Evolutionary conservation across 2,329 filamentous ascomycete species (phyloP), one percentile per base, ranked within the genome.

Genomic region (Apiospora rasikravindrae): DNA sequence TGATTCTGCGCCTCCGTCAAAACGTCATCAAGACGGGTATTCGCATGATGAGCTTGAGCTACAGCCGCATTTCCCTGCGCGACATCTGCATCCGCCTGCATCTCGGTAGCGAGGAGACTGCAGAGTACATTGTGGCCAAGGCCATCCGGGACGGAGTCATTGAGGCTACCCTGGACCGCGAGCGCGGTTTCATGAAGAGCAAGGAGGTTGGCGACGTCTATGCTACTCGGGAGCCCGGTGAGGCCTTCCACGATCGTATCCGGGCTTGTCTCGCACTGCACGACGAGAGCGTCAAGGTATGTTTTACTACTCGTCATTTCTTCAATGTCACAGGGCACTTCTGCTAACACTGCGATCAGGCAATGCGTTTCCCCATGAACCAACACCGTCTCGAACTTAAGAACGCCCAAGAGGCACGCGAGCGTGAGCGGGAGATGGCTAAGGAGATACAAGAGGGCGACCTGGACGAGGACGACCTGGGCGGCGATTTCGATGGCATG

Each of bases 331-430:
- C n/a, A 2, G 44, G n/a, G 26, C 42, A 70, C 26, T 37, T 71
- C 73, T 70, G 67, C 78, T 84, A 80, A 83, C 73, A 69, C 26
- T 29, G 67, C 66, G 64, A 73, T 7, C 69, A 96, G 94, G 96
- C 96, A 37, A 99, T 99, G 96, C 91, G 96, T 71, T 99, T 98
- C 85, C 96, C 96, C 2, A 98, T 98, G 96, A 98, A 99, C 86
- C 96, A 98, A 84, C 96, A 99, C 84, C 91, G 96, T 24, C 88
- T 98, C 71, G 96, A 99, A 84, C 89, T 99, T 71, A 98, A 98
- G 89, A 98, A 97, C 79, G 96, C 96, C 0, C 96, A 98, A 83
- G 97, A 99, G 84, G 96, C 96, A n/a, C 90, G 96, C 69, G 96
- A 99, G 83, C 90, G 96, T 26, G 96, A 99, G 87, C 90, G 96